Evolutionary conservation across 2,329 filamentous ascomycete genomes (phyloP).

Genomic region (Gremmenia infestans): DNA sequence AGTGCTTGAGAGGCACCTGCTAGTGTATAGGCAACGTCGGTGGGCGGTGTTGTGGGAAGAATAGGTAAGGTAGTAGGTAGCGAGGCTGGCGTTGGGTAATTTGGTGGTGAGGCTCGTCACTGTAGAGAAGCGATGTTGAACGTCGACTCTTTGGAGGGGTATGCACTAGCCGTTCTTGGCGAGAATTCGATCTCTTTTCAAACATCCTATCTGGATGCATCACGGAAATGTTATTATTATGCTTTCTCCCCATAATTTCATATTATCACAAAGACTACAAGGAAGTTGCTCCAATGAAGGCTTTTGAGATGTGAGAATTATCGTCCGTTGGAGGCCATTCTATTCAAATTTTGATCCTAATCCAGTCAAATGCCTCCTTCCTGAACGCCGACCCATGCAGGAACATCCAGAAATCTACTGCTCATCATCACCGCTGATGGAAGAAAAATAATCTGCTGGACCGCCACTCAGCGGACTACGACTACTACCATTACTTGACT

Average conservation of each 20-base stretch:
- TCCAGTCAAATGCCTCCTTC: not conserved
- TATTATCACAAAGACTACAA: no score
- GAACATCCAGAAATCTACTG: slow-evolving; percentile 7
- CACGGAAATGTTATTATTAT: no score
- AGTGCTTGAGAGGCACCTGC: slow-evolving; percentile 28
- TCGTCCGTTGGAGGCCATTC: not conserved
- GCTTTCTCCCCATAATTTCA: no score
- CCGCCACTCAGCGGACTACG: slow-evolving; percentile 17
- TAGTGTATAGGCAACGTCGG: slow-evolving; percentile 20
- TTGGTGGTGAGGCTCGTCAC: slow-evolving; percentile 9
- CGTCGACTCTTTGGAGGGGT: slow-evolving; percentile 2
- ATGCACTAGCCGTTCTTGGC: slow-evolving; percentile 1
- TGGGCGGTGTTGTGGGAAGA: slow-evolving; percentile 5
- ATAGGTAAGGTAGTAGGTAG: no score
- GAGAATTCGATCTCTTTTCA: not conserved
- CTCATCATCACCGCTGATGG: slow-evolving; percentile 1
- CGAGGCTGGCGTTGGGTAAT: slow-evolving; percentile 11
- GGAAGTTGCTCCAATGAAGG: no score
- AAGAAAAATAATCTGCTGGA: slow-evolving; percentile 22
- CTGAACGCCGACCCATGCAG: slow-evolving; percentile 6
- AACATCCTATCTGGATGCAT: not conserved
- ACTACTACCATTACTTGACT: slow-evolving; percentile 19
- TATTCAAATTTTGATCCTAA: slow-evolving; percentile 1
- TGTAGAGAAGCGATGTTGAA: not conserved
- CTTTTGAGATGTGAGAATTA: no score